phyloP scores from a whole-genome alignment of 2,329 filamentous ascomycete genomes.

The Chaetomiaceae sp. region DNA sequence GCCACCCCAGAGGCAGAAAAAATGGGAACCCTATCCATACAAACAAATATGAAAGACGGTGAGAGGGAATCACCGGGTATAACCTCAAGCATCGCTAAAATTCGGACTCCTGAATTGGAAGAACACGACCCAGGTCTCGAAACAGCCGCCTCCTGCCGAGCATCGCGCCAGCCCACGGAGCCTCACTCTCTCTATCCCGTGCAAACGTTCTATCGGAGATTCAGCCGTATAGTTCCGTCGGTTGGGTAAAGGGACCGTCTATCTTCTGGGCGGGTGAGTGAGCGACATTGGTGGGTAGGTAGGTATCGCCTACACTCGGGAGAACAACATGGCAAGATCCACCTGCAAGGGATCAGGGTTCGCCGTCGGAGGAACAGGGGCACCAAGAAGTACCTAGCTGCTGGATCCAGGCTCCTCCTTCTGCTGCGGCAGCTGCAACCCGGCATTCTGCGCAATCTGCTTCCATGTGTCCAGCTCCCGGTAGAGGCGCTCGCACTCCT shows the following conservation, averaged over 20 bases:
- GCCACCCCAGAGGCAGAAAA: too few species aligned
- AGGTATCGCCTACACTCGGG: not conserved
- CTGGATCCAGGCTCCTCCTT: constrained; percentile 32
- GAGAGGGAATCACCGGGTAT: constrained; percentile 23
- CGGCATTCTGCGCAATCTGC: constrained; percentile 58
- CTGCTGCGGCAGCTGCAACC: constrained; percentile 42
- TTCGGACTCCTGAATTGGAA: not conserved
- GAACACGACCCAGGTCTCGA: too few species aligned
- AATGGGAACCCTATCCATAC: constrained; percentile 10
- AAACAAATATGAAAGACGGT: constrained; percentile 9
- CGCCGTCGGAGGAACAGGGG: not conserved
- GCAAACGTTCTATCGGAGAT: not conserved
- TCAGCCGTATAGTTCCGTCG: not conserved
- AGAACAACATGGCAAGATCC: not conserved
- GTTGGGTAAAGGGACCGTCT: not conserved
- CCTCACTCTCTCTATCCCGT: not conserved
- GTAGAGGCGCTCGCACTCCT: constrained; percentile 73
- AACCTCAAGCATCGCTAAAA: constrained; percentile 14
- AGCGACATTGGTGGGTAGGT: not conserved
- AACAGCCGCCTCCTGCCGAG: not conserved
- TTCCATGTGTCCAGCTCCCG: constrained; percentile 77
- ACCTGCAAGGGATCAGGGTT: not conserved
- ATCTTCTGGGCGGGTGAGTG: not conserved
- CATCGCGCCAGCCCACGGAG: not conserved
- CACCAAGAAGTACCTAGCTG: constrained; percentile 16